Evolutionary conservation across 169 alveolate species (phyloP), one percentile per base, ranked within the genome.

Genomic region (Plasmodium adleri): DNA sequence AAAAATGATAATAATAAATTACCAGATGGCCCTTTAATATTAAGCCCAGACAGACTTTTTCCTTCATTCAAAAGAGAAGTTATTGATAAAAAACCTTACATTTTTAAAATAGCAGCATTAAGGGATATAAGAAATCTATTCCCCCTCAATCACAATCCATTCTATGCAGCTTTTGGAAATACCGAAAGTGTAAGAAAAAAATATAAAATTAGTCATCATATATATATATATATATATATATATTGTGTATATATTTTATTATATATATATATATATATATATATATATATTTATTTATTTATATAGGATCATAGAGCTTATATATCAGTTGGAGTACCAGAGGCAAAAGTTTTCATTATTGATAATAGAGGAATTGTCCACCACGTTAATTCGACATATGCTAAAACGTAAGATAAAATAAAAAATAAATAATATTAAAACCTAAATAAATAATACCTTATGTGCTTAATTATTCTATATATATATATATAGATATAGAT

Each of bases 81-180:
- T n/a, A 98, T 98, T 60, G 97, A 97, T 83, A 96, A 96, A 88
- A 96, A 95, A 64, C 99, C 99, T 1, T 96, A 98, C 88, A 95
- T 97, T 83, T 98, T 98, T 78, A 99, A 99, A 93, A 98, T 98
- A 15, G 96, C 97, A 9, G 98, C 98, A n/a, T 93, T 99, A 47
- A 88, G 97, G 52, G 99, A 98, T 90, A 97, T 99, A 43, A 95
- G 97, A 75, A 94, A 93, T 78, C 93, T 98, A n/a, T 99, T 98
- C 88, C 98, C 99, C 5, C 91, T 94, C 7, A 96, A 95, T 54
- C 91, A 92, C 59, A 92, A 96, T 76, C 99, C 99, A 13, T 98
- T 97, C 92, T 97, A 96, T 88, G 99, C 99, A 13, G 99, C 99
- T 6, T 99, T 99, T 95, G 99, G 99, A 15, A 99, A 99, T 94